Evolutionary conservation across 495 filamentous ascomycete species (phyloP), one percentile per base, ranked within the genome.

Genomic region (Geopyxis carbonaria): DNA sequence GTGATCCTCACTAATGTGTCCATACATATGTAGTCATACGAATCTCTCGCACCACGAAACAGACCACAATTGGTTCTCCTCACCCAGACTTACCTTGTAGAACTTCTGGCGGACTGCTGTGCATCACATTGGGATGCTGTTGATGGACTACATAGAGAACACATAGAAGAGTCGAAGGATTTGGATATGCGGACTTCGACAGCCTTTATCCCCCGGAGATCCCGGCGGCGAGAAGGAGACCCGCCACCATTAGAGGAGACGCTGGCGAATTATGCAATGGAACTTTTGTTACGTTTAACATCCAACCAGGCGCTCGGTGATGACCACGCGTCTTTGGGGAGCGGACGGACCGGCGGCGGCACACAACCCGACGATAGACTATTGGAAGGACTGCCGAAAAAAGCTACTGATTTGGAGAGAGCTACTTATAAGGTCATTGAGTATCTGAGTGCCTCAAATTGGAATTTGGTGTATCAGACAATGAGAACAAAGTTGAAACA

Each of bases 101-200:
- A 67, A 43, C 60, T 77, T 29, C 63, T 73, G 33, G 70, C 73
- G 47, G 73, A 77, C 51, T 77, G 73, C 51, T 74, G 70, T 47
- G 61, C 63, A 29, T 66, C 64, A 31, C 61, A 73, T 49, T 75
- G 70, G 70, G 55, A 65, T 24, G 52, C 59, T 22, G 42, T 64
- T 19, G 56, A 61, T 31, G 47, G 51, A 14, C 23, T 30, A 23
- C 40, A 32, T 28, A 24, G 15, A 19, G 31, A 20, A 14, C 29
- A 22, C 22, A 33, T n/a, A n/a, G 49, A 33, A 40, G 54, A 59
- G 35, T 46, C 50, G 30, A 38, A 52, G 5, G 42, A 44, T 24
- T n/a, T n/a, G 24, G 25, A 35, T 25, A 35, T 38, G 23, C 46
- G 42, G 14, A 40, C 38, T 31, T 51, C 31, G 8, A 34, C 33